phyloP scores from a whole-genome alignment of 2,329 filamentous ascomycete species.

The Scedosporium apiospermum region DNA sequence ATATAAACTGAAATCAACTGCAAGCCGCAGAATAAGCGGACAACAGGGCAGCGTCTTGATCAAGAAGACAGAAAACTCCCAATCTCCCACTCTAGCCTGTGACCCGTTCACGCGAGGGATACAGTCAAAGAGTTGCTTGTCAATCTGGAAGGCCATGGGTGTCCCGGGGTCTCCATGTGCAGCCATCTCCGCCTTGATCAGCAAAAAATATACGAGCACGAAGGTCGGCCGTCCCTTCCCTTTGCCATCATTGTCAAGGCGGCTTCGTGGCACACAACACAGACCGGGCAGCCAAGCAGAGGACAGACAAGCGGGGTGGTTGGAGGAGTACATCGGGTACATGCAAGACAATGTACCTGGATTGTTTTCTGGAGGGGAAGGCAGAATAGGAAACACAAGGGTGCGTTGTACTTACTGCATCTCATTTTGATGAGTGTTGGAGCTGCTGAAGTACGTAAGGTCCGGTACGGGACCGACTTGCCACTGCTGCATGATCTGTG shows the following conservation, averaged over 20 bases:
- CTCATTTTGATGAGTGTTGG: constrained; percentile 39
- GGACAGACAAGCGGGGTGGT: constrained; percentile 6
- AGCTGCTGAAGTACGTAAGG: constrained; percentile 45
- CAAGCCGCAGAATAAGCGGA: neutral
- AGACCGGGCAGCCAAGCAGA: constrained; percentile 4
- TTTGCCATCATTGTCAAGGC: neutral
- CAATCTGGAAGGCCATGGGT: neutral
- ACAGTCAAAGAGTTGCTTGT: neutral
- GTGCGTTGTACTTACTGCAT: constrained; percentile 44
- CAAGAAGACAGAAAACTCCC: neutral
- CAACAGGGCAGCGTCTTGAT: neutral
- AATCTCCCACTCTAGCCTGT: neutral
- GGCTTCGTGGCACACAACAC: neutral
- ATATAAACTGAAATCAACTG: constrained; percentile 5
- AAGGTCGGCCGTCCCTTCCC: neutral
- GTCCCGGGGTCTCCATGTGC: neutral
- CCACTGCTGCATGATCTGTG: constrained; percentile 52
- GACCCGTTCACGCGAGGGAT: neutral
- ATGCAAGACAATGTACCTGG: constrained; percentile 6
- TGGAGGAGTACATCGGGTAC: constrained; percentile 7
- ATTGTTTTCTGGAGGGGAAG: constrained; percentile 11
- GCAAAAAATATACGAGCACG: neutral
- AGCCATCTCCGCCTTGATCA: neutral
- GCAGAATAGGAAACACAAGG: constrained; percentile 16
- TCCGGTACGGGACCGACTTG: constrained; percentile 51